A percentile compares a stretch with the other conserved stretches of the same genome.
Conservation (phyloP, 768 basidiomycete genomes). For the Inosperma sp. region DNA sequence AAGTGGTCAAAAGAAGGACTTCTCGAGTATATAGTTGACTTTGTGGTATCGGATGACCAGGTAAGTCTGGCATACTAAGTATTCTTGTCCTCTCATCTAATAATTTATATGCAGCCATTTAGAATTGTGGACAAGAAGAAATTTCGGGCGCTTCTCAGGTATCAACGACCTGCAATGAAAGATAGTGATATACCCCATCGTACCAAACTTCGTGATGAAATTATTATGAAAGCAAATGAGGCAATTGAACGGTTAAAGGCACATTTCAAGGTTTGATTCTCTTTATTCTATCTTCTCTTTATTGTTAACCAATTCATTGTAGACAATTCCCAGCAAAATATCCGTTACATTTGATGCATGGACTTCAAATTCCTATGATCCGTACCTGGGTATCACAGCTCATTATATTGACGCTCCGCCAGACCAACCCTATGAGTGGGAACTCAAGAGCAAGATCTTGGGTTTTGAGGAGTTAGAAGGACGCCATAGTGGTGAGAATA, state of each 20-base stretch:
- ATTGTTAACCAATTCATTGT: not conserved
- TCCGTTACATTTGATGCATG: slow-evolving; percentile 21
- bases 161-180: slow-evolving; percentile 12
- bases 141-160: slow-evolving; percentile 19
- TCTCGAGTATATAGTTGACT: slow-evolving; percentile 19
- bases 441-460: slow-evolving; percentile 13
- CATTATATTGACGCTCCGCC: slow-evolving; percentile 16
- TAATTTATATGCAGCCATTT: slow-evolving; percentile 15
- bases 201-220: slow-evolving; percentile 19
- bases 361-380: slow-evolving; percentile 17
- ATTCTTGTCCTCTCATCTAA: not conserved
- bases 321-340: slow-evolving; percentile 14
- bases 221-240: slow-evolving; percentile 12
- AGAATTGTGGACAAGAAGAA: slow-evolving; percentile 17
- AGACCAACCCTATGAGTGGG: slow-evolving; percentile 12
- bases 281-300: slow-evolving; percentile 4
- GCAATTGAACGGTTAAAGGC: not conserved
- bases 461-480: slow-evolving; percentile 15
- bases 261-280: not conserved
- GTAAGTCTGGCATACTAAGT: slow-evolving; percentile 8
- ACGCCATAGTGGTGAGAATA: slow-evolving; percentile 16
- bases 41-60: slow-evolving; percentile 23
- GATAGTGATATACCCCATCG: slow-evolving; percentile 22
- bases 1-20: slow-evolving; percentile 19
- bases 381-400: slow-evolving; percentile 16